These are phyloP conservation scores for Coemansia sp. DNA, from an alignment of 192 early-diverging fungal genomes.

Conservation along the genomic window DNA sequence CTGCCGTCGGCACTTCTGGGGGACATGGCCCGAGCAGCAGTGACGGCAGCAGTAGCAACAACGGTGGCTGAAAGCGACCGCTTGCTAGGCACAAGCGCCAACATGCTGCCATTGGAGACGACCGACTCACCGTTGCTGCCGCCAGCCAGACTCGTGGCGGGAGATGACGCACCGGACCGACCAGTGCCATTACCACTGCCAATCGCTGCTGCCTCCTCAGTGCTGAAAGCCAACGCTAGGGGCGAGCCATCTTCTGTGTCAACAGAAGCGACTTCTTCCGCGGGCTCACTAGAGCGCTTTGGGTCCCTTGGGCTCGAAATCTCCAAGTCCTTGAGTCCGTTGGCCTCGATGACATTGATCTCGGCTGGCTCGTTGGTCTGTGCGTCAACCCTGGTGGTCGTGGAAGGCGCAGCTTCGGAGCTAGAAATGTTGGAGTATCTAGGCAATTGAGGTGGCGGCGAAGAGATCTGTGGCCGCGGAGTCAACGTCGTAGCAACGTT, in stretches of 20 bases:
- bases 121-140: conserved; percentile 3
- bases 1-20: neutral
- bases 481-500: conserved; percentile 45
- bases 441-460: conserved; percentile 17
- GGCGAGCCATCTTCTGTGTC: neutral
- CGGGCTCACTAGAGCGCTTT: neutral
- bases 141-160: conserved; percentile 1
- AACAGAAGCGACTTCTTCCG: neutral
- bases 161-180: conserved; percentile 9
- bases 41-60: neutral
- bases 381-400: neutral
- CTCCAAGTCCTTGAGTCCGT: conserved; percentile 30
- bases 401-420: conserved; percentile 4
- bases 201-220: neutral
- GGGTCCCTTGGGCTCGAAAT: conserved; percentile 17
- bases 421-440: conserved; percentile 12
- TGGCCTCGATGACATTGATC: conserved; percentile 11
- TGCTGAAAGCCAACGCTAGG: neutral
- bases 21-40: neutral
- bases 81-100: conserved; percentile 45
- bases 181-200: neutral
- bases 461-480: conserved; percentile 29
- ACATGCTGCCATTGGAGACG: neutral
- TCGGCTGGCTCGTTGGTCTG: neutral
- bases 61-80: conserved; percentile 23